Evolutionary conservation across 2,329 filamentous ascomycete genomes (phyloP).

Genomic region (Fusarium sp.): DNA sequence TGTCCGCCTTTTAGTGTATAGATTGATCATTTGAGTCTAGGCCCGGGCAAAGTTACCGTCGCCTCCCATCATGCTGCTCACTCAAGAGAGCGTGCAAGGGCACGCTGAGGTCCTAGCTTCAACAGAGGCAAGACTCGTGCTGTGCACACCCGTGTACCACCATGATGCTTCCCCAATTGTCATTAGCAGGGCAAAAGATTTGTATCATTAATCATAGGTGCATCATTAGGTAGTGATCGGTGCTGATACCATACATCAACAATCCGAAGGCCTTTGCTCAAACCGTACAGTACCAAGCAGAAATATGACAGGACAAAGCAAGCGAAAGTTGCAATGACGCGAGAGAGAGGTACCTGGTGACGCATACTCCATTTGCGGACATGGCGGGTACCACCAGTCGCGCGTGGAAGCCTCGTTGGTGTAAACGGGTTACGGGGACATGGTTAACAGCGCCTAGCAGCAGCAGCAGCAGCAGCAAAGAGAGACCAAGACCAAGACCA

Average conservation of each 20-base stretch:
- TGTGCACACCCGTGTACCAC: constrained; percentile 39
- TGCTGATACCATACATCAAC: constrained; percentile 7
- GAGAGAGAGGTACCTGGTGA: constrained; percentile 36
- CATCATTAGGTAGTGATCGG: constrained; percentile 33
- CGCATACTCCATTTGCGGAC: constrained; percentile 44
- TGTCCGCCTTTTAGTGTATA: not conserved
- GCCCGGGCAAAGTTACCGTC: constrained; percentile 16
- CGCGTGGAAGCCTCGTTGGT: constrained; percentile 22
- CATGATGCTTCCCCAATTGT: constrained; percentile 6
- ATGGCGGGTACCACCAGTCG: constrained; percentile 44
- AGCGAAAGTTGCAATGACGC: constrained; percentile 21
- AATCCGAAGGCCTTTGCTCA: constrained; percentile 2
- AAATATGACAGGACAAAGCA: constrained; percentile 13
- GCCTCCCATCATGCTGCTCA: constrained; percentile 16
- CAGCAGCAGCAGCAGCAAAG: not conserved
- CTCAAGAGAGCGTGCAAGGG: constrained; percentile 34
- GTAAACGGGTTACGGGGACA: constrained; percentile 19
- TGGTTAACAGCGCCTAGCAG: constrained; percentile 9
- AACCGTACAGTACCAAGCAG: constrained; percentile 7
- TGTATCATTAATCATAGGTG: constrained; percentile 29
- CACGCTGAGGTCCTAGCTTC: constrained; percentile 35
- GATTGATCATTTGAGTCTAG: constrained; percentile 9
- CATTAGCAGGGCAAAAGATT: constrained; percentile 17
- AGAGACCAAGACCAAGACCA: not conserved
- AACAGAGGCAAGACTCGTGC: constrained; percentile 23